Percentiles rank a stretch among this genome's conserved stretches.
Evolutionary conservation across 2,329 filamentous ascomycete species (phyloP).

Genomic region (Mycocentrospora acerina): DNA sequence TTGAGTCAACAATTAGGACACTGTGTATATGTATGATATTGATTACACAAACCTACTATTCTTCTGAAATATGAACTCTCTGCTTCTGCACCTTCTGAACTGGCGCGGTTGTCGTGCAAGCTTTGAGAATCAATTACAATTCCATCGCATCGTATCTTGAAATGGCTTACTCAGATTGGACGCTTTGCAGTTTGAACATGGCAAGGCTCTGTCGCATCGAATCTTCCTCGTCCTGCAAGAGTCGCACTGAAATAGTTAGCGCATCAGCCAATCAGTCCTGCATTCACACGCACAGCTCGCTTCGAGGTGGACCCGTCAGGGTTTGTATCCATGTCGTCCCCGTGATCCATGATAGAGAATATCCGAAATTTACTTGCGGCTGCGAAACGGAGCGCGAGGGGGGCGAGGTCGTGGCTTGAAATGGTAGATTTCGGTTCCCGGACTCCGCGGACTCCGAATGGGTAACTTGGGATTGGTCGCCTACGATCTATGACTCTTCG

Average conservation of each 20-base stretch:
- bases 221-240: slow-evolving; percentile 39
- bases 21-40: no score
- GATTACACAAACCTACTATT: slow-evolving; percentile 32
- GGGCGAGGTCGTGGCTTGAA: slow-evolving; percentile 2
- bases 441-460: slow-evolving; percentile 7
- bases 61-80: slow-evolving; percentile 40
- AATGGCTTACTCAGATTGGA: slow-evolving; percentile 35
- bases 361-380: slow-evolving; percentile 7
- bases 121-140: slow-evolving; percentile 18
- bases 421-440: slow-evolving; percentile 12
- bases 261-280: neutral
- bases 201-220: slow-evolving; percentile 34
- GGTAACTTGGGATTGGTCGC: no score
- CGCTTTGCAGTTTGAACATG: slow-evolving; percentile 41
- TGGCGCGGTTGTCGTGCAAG: slow-evolving; percentile 36
- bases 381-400: slow-evolving; percentile 16
- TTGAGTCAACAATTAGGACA: neutral
- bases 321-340: slow-evolving; percentile 33
- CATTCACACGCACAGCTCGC: slow-evolving; percentile 29
- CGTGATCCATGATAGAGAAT: slow-evolving; percentile 25
- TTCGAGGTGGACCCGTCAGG: slow-evolving; percentile 29
- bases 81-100: slow-evolving; percentile 35
- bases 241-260: slow-evolving; percentile 31
- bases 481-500: no score
- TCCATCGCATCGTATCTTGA: neutral